A percentile compares a stretch with the other conserved stretches of the same genome.
Conservation (phyloP, 257 asterid genomes). For the Echium plantagineum region DNA sequence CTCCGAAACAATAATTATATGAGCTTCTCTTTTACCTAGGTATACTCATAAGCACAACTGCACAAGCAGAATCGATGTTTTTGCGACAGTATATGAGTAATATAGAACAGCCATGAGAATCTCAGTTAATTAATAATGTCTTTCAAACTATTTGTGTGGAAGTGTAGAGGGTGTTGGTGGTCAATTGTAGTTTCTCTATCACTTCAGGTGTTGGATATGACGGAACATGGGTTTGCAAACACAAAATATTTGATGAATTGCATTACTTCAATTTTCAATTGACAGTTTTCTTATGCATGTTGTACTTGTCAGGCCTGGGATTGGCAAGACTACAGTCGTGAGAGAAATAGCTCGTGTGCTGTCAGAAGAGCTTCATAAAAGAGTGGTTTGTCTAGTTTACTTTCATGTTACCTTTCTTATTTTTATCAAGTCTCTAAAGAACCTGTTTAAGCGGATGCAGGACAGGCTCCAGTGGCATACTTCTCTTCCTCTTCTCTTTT, state of each 20-base stretch:
- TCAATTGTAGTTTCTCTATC: not conserved
- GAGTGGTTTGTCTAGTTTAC: slow-evolving; percentile 54
- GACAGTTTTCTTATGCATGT: not conserved
- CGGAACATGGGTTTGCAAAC: too few species aligned
- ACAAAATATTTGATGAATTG: not conserved
- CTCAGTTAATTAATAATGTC: too few species aligned
- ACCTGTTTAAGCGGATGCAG: not conserved
- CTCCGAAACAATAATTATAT: too few species aligned
- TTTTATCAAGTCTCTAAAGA: not conserved
- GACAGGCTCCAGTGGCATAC: not conserved
- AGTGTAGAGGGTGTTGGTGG: too few species aligned
- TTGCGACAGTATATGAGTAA: too few species aligned
- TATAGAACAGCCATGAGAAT: too few species aligned
- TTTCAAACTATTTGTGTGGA: too few species aligned
- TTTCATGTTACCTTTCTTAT: not conserved
- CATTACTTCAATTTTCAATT: not conserved
- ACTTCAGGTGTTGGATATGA: too few species aligned
- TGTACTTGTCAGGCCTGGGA: slow-evolving; percentile 57
- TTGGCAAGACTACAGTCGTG: slow-evolving; percentile 72
- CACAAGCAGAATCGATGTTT: too few species aligned
- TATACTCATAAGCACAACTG: too few species aligned
- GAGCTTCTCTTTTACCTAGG: too few species aligned
- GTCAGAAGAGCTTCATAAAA: slow-evolving; percentile 61
- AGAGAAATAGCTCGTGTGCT: slow-evolving; percentile 58
- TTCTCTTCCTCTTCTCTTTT: not conserved